Evolutionary conservation across 768 basidiomycete species (phyloP), one percentile per base, ranked within the genome.

Genomic region (Coprinopsis marcescibilis): DNA sequence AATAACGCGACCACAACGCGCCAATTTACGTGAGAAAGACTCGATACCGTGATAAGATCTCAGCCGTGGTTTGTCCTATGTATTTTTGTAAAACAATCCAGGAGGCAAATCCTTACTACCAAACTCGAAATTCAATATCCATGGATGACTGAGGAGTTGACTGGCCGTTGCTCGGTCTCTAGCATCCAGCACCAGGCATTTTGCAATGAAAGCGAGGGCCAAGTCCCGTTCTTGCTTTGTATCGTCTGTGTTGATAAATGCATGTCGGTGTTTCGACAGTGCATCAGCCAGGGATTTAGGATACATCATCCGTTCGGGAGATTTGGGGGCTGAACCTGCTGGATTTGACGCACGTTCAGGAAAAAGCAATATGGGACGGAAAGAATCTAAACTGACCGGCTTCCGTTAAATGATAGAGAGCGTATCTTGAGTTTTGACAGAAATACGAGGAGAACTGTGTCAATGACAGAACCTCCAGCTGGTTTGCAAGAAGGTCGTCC

Each of bases 141-240:
- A 49, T 20, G 48, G 48, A 39, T 49, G 48, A 8, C 43, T 43
- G 14, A 49, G 34, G 19, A 49, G 48, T 27, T 49, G 42, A 15
- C 23, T 30, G 2, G 48, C 48, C 30, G 40, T 34, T 14, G 48
- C 33, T 7, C 48, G 27, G 14, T 49, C 19, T 15, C 34, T 34
- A 19, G 48, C 42, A 14, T 49, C 48, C 34, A 49, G 21, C 1
- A 35, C 38, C 1, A 49, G 43, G 26, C 48, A 49, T 12, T 36
- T 41, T 20, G 48, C 24, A n/a, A 49, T 49, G 43, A 49, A 49
- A 4, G 42, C 21, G 7, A 49, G 34, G 2, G 48, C 48, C 14
- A 49, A 35, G 8, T 49, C 48, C 26, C 35, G 19, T 21, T 49
- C 48, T 32, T 49, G 30, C 8, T 35, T 25, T 1, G 34, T 26